phyloP scores from a whole-genome alignment of 305 asterid species.

The Ilex paraguariensis region DNA sequence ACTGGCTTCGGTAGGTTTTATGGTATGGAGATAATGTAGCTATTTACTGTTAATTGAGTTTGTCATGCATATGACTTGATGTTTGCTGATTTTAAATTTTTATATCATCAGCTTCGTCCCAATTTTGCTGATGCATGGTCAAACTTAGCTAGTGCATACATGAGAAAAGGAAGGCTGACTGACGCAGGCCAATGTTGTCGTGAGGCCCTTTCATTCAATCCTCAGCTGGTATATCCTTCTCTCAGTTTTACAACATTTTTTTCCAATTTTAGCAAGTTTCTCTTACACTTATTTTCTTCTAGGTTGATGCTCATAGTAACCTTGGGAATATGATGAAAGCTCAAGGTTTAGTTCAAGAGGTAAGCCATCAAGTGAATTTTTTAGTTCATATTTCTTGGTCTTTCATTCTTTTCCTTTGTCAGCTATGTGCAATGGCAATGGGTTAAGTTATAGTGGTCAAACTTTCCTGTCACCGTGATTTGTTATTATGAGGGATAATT shows the following conservation, averaged over 20 bases:
- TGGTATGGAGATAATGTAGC: background rate
- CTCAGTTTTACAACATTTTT: slow-evolving; percentile 6
- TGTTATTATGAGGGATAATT: too few relatives aligned
- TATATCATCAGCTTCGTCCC: slow-evolving; percentile 67
- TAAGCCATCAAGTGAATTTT: slow-evolving; percentile 19
- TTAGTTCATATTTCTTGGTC: background rate
- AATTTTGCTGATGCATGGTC: slow-evolving; percentile 98
- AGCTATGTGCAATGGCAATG: too few relatives aligned
- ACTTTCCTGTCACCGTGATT: too few relatives aligned
- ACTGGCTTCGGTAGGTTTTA: background rate
- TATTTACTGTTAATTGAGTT: background rate
- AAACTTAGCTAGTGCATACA: slow-evolving; percentile 87
- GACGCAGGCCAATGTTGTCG: slow-evolving; percentile 95
- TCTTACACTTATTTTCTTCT: slow-evolving; percentile 13
- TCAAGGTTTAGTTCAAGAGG: slow-evolving; percentile 94
- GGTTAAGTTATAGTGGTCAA: too few relatives aligned
- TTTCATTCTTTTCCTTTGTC: background rate
- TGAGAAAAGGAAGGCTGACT: slow-evolving; percentile 74
- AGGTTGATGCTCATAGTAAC: slow-evolving; percentile 99
- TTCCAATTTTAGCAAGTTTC: slow-evolving; percentile 5
- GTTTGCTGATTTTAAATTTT: too few relatives aligned
- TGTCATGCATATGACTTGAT: too few relatives aligned
- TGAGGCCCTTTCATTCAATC: slow-evolving; percentile 84
- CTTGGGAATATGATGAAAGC: slow-evolving; percentile 99
- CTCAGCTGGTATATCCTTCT: slow-evolving; percentile 51